phyloP scores from a whole-genome alignment of 768 basidiomycete genomes.

The Paxillus rubicundulus region DNA sequence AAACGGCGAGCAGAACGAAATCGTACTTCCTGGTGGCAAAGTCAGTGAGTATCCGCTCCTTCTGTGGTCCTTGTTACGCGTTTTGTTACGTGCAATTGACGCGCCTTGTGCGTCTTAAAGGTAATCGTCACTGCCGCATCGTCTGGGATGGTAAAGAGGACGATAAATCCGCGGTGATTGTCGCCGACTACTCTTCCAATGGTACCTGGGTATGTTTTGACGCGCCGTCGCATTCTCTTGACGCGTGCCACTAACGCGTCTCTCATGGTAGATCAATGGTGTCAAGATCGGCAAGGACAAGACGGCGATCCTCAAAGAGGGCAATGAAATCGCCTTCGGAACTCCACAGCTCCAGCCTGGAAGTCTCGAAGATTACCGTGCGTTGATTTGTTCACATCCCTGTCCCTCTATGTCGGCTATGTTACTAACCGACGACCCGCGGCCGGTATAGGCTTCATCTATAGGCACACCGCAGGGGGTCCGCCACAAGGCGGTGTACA shows the following conservation, averaged over 20 bases:
- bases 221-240: constrained; percentile 14
- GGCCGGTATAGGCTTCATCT: constrained; percentile 58
- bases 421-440: neutral
- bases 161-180: constrained; percentile 31
- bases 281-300: constrained; percentile 38
- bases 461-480: constrained; percentile 57
- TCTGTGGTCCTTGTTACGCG: constrained; percentile 11
- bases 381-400: constrained; percentile 26
- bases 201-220: constrained; percentile 40
- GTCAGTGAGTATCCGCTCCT: constrained; percentile 53
- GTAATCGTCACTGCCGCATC: constrained; percentile 37
- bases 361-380: constrained; percentile 72
- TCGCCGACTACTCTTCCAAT: constrained; percentile 40
- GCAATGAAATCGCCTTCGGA: constrained; percentile 88
- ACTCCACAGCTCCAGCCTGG: constrained; percentile 45
- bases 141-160: constrained; percentile 36
- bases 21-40: constrained; percentile 67
- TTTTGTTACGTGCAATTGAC: constrained; percentile 15
- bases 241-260: constrained; percentile 10
- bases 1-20: constrained; percentile 41
- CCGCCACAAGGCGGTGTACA: constrained; percentile 53
- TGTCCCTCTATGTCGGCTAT: neutral
- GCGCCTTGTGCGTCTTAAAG: constrained; percentile 31
- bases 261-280: constrained; percentile 36
- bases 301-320: constrained; percentile 47